These are phyloP conservation scores for Exophiala sp. DNA, from an alignment of 2,329 filamentous ascomycete genomes.

Conservation along the genomic window DNA sequence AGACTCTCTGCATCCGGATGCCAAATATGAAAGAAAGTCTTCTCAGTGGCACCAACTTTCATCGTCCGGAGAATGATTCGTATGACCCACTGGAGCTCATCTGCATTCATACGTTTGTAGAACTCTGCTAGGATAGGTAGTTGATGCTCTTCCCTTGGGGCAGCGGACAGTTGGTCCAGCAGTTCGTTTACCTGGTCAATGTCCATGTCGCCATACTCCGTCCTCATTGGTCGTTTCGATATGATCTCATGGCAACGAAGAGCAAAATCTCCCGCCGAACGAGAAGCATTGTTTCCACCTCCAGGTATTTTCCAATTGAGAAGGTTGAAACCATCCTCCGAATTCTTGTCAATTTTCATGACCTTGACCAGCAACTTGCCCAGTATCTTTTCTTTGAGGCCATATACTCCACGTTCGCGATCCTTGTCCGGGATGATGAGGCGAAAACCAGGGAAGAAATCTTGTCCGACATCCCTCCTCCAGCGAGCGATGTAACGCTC, in stretches of 20 bases:
- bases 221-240: conserved; percentile 75
- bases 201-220: conserved; percentile 70
- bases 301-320: conserved; percentile 88
- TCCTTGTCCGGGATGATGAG: conserved; percentile 92
- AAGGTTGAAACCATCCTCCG: conserved; percentile 80
- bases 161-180: conserved; percentile 72
- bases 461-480: conserved; percentile 82
- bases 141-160: conserved; percentile 79
- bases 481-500: conserved; percentile 81
- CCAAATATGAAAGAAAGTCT: conserved; percentile 80
- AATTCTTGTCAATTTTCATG: conserved; percentile 86
- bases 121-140: conserved; percentile 76
- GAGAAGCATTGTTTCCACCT: conserved; percentile 57
- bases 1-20: conserved; percentile 72
- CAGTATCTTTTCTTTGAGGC: conserved; percentile 87
- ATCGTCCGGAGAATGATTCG: conserved; percentile 83
- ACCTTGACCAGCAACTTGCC: conserved; percentile 87
- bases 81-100: conserved; percentile 91
- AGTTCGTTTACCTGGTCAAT: conserved; percentile 86
- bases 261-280: conserved; percentile 85
- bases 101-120: conserved; percentile 86
- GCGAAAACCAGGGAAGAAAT: conserved; percentile 89
- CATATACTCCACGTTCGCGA: conserved; percentile 86
- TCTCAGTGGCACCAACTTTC: conserved; percentile 76
- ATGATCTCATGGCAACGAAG: conserved; percentile 84